Conservation (phyloP, 192 early-diverging fungal species). For the Jimgerdemannia lactiflua region DNA sequence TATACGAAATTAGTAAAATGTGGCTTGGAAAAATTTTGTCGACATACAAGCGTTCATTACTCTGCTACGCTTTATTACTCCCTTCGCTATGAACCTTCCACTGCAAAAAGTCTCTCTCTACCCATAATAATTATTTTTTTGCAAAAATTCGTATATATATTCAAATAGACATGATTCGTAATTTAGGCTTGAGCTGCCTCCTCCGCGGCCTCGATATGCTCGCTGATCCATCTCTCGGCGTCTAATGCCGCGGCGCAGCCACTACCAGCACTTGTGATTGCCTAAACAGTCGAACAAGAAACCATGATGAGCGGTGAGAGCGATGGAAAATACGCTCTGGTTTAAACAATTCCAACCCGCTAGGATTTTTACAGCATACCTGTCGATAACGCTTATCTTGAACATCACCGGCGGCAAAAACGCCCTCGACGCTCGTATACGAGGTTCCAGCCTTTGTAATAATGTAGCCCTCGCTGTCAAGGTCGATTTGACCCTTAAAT, state of each 20-base stretch:
- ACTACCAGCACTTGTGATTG: conserved; percentile 93
- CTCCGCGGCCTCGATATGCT: conserved; percentile 33
- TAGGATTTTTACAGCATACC: not conserved
- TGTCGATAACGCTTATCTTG: conserved; percentile 91
- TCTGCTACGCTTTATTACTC: too few relatives aligned
- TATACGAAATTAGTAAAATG: too few relatives aligned
- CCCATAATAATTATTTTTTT: too few relatives aligned
- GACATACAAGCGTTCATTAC: too few relatives aligned
- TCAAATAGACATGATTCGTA: too few relatives aligned
- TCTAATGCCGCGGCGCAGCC: conserved; percentile 99
- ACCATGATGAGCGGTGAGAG: not conserved
- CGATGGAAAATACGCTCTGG: not conserved
- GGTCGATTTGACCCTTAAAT: conserved; percentile 71
- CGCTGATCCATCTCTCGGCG: conserved; percentile 92
- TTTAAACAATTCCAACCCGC: not conserved
- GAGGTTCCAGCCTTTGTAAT: conserved; percentile 74
- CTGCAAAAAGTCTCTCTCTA: too few relatives aligned
- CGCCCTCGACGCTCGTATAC: conserved; percentile 83
- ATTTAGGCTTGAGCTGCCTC: too few relatives aligned
- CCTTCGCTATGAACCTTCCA: too few relatives aligned
- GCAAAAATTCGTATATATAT: too few relatives aligned
- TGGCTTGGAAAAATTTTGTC: too few relatives aligned
- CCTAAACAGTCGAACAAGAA: conserved; percentile 39
- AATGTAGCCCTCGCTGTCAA: conserved; percentile 92
- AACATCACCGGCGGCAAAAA: conserved; percentile 98